Conservation (phyloP, 2,329 filamentous ascomycete species). For the Mollisia scopiformis region DNA sequence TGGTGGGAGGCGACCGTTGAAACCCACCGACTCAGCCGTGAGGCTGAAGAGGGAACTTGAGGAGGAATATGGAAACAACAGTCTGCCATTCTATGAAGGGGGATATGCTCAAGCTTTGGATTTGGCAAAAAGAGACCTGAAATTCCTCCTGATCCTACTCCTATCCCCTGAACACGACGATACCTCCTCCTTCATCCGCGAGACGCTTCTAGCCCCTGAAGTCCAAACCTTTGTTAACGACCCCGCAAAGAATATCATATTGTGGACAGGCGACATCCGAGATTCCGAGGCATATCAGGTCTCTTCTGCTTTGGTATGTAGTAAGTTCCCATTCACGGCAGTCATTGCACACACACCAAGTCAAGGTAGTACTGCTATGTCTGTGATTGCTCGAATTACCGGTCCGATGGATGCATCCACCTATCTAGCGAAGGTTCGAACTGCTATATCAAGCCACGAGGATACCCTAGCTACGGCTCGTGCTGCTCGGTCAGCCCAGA, state of each 20-base stretch:
- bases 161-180: constrained; percentile 95
- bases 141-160: constrained; percentile 87
- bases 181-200: constrained; percentile 76
- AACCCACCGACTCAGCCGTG: constrained; percentile 84
- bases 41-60: constrained; percentile 93
- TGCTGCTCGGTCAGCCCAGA: constrained; percentile 77
- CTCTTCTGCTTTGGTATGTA: constrained; percentile 82
- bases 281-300: constrained; percentile 96
- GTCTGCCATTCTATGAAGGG: constrained; percentile 79
- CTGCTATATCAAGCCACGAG: constrained; percentile 75
- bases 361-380: constrained; percentile 86
- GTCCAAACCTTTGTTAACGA: constrained; percentile 76
- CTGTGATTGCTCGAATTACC: constrained; percentile 77
- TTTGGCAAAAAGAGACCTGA: constrained; percentile 84
- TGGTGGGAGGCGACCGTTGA: constrained; percentile 73
- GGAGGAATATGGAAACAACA: constrained; percentile 80
- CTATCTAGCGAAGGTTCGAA: constrained; percentile 76
- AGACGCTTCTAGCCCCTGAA: constrained; percentile 78
- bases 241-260: constrained; percentile 74
- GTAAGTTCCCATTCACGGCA: constrained; percentile 89
- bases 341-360: constrained; percentile 86
- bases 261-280: constrained; percentile 92
- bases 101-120: constrained; percentile 94
- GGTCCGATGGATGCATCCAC: constrained; percentile 71
- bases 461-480: constrained; percentile 75